Percentiles rank a stretch among this genome's conserved stretches.
phyloP scores from a whole-genome alignment of 2,329 filamentous ascomycete genomes.

The Cladophialophora exuberans region DNA sequence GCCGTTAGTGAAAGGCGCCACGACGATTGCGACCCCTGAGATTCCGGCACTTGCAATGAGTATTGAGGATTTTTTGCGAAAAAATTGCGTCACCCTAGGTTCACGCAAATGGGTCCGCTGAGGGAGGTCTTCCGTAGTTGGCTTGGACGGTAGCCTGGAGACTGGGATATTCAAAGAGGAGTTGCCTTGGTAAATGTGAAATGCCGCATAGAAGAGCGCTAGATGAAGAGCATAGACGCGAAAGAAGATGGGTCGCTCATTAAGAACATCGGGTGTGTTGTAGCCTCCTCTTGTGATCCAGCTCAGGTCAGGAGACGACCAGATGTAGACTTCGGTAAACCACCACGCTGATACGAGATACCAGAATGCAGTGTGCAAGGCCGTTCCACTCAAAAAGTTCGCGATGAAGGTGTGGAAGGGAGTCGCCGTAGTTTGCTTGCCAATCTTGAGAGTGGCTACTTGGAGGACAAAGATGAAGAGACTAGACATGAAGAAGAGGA shows the following conservation, averaged over 20 bases:
- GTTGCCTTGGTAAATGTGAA: constrained; percentile 73
- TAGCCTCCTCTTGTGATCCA: constrained; percentile 70
- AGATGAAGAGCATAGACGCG: constrained; percentile 70
- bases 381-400: constrained; percentile 61
- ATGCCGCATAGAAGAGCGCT: constrained; percentile 66
- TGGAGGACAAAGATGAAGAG: constrained; percentile 82
- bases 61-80: constrained; percentile 37
- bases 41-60: constrained; percentile 40
- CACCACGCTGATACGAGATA: constrained; percentile 78
- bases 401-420: constrained; percentile 65
- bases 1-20: constrained; percentile 64
- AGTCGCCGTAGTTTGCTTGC: constrained; percentile 70
- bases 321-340: constrained; percentile 81
- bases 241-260: constrained; percentile 84
- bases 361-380: constrained; percentile 72
- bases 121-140: constrained; percentile 34
- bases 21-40: constrained; percentile 45
- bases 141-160: constrained; percentile 38
- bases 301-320: constrained; percentile 69
- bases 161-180: constrained; percentile 66
- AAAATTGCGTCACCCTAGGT: constrained; percentile 45
- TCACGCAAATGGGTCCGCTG: constrained; percentile 42
- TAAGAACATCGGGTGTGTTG: constrained; percentile 66
- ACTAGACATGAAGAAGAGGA: constrained; percentile 74
- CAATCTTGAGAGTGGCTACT: constrained; percentile 80